A percentile compares a stretch with the other conserved stretches of the same genome.
Evolutionary conservation across 495 filamentous ascomycete species (phyloP).

Genomic region (Penicillium crystallinum): DNA sequence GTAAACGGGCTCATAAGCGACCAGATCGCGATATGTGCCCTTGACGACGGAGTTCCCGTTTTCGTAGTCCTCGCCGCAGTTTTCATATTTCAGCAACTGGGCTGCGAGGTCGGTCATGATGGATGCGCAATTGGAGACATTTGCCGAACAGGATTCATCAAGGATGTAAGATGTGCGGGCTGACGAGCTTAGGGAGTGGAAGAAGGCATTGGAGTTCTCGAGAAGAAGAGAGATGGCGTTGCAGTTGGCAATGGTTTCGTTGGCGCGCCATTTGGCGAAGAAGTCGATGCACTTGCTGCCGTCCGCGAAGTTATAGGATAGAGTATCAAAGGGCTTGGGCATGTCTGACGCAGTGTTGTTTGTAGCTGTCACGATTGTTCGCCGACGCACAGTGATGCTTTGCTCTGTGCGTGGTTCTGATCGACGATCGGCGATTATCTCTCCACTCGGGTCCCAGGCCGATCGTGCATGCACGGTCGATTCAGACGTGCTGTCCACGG

Average conservation of each 20-base stretch:
- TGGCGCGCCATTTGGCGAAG: slow-evolving; percentile 59
- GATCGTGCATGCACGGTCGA: slow-evolving; percentile 8
- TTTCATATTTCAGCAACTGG: slow-evolving; percentile 48
- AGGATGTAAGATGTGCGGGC: slow-evolving; percentile 63
- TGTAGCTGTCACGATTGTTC: slow-evolving; percentile 22
- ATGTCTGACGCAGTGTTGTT: slow-evolving; percentile 34
- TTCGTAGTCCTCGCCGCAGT: slow-evolving; percentile 68
- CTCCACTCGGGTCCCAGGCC: slow-evolving; percentile 14
- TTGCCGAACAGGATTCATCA: slow-evolving; percentile 63
- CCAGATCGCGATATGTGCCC: slow-evolving; percentile 65
- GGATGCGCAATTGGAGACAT: slow-evolving; percentile 52
- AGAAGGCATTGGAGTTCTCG: slow-evolving; percentile 70
- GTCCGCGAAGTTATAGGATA: slow-evolving; percentile 64
- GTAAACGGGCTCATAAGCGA: slow-evolving; percentile 71
- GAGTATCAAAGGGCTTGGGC: slow-evolving; percentile 67
- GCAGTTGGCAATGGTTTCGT: slow-evolving; percentile 61
- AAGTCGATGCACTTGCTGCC: slow-evolving; percentile 55
- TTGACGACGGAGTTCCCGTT: slow-evolving; percentile 63
- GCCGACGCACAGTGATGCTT: background rate
- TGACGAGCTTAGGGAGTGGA: slow-evolving; percentile 61
- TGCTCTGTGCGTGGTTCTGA: background rate
- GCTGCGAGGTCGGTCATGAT: slow-evolving; percentile 56
- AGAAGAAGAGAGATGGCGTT: slow-evolving; percentile 71
- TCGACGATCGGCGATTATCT: slow-evolving; percentile 15
- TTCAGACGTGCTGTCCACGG: slow-evolving; percentile 1